Conservation (phyloP, 2,329 filamentous ascomycete genomes). For the Graphiopsis chlorocephala region DNA sequence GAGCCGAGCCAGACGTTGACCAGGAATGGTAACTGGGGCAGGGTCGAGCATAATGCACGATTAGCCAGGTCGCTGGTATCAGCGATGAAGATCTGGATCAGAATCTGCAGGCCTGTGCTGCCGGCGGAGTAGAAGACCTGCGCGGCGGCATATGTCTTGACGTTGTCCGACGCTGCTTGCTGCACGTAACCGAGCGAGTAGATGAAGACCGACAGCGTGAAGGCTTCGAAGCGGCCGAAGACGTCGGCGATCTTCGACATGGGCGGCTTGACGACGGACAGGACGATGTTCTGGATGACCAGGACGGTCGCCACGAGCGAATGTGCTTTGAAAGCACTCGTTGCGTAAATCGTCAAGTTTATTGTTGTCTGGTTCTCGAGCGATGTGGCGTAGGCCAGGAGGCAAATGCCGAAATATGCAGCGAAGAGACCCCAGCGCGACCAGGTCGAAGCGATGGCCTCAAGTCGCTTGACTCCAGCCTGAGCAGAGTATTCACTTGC, state of each 20-base stretch:
- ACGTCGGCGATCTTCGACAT: slow-evolving; percentile 62
- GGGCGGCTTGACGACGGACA: slow-evolving; percentile 59
- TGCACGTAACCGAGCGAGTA: slow-evolving; percentile 58
- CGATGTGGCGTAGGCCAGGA: slow-evolving; percentile 63
- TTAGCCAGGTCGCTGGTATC: slow-evolving; percentile 61
- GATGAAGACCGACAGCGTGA: slow-evolving; percentile 52
- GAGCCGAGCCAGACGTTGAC: slow-evolving; percentile 62
- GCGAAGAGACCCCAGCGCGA: slow-evolving; percentile 45
- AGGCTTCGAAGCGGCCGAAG: slow-evolving; percentile 61
- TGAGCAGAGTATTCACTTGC: slow-evolving; percentile 33
- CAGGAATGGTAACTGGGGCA: slow-evolving; percentile 60
- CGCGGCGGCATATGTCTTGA: slow-evolving; percentile 54
- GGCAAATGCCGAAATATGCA: slow-evolving; percentile 44
- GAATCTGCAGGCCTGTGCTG: slow-evolving; percentile 57
- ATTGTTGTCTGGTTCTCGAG: slow-evolving; percentile 63
- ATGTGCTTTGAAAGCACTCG: slow-evolving; percentile 62
- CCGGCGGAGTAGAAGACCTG: slow-evolving; percentile 64
- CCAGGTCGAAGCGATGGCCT: slow-evolving; percentile 51
- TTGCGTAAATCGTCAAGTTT: slow-evolving; percentile 62
- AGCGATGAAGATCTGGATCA: slow-evolving; percentile 64
- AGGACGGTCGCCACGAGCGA: slow-evolving; percentile 64
- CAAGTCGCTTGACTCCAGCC: slow-evolving; percentile 48
- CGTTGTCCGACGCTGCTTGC: slow-evolving; percentile 55
- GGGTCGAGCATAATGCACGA: slow-evolving; percentile 57
- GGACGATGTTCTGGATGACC: slow-evolving; percentile 63